Base-by-base conservation (phyloP, 352 stramenopile genomes). In the Pythium periplocum region DNA sequence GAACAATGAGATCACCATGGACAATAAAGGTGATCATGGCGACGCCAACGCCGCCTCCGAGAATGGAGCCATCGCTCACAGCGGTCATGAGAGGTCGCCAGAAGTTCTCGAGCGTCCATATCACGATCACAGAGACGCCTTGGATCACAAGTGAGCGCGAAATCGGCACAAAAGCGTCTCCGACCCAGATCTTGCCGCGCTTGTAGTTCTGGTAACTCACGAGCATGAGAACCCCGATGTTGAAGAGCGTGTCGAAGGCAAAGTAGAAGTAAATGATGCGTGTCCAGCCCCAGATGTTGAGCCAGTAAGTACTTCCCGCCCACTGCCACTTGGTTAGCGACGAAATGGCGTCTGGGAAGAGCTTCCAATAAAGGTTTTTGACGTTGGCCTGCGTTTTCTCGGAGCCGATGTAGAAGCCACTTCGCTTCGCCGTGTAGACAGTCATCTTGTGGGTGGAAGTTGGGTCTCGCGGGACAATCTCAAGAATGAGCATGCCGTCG, bases 311-410 rank as follows among this genome's bases (percentile, higher is more conserved):
- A 43, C 38, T 8, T 8, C 38, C 38, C 38, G 7, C 7, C 38
- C 38, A 43, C 12, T 46, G n/a, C 54, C 59, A 69, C 6, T 35
- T n/a, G 0, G 42, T 40, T 5, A 73, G 36, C 11, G 61, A 44
- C 2, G 51, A 32, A 10, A 51, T 8, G 2, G 61, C 58, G 10
- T 60, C 52, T 8, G 7, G 7, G 2, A 58, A 41, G 2, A 64
- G 51, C n/a, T 34, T 40, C 64, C 70, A 72, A 34, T 53, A 40
- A 37, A 43, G 35, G 31, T 62, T 65, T 41, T 76, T 71, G 7
- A 71, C 48, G 47, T 80, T 80, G 2, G 62, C 66, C 37, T 80
- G 70, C 11, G 70, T 55, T 1, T 60, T 53, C 10, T 57, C 44
- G 2, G 61, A 45, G 4, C 57, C 36, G 31, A 73, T 58, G 26